Evolutionary conservation across 352 stramenopile species (phyloP).

Genomic region (Phytopythium delawarense): DNA sequence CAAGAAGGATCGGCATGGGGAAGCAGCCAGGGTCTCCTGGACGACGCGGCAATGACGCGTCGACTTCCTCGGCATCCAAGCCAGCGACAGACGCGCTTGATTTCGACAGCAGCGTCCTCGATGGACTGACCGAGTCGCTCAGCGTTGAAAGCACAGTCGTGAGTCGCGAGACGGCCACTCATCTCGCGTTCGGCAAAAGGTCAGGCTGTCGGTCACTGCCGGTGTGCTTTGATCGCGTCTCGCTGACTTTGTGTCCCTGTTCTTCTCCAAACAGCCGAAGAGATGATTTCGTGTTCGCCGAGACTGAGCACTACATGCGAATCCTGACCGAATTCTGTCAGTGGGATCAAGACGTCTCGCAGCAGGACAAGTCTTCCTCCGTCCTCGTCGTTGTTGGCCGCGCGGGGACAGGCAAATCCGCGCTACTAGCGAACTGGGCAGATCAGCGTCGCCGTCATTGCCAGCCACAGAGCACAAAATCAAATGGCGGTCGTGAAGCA

Average conservation of each 20-base stretch:
- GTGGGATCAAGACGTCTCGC: slow-evolving; percentile 20
- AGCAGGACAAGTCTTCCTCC: slow-evolving; percentile 20
- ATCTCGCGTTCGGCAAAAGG: slow-evolving; percentile 69
- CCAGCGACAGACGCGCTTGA: neutral
- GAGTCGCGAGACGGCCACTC: slow-evolving; percentile 66
- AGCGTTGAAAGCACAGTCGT: slow-evolving; percentile 63
- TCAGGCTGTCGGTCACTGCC: slow-evolving; percentile 3
- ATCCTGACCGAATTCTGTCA: slow-evolving; percentile 73
- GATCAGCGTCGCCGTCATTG: slow-evolving; percentile 24
- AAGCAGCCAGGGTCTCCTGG: neutral
- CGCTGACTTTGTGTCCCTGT: neutral
- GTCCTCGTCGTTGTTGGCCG: slow-evolving; percentile 60
- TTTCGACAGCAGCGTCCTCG: slow-evolving; percentile 20
- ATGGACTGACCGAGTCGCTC: slow-evolving; percentile 9
- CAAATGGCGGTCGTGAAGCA: neutral
- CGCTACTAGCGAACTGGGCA: slow-evolving; percentile 74
- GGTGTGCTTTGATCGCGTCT: neutral
- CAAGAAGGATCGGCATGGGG: neutral
- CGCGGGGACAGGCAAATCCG: slow-evolving; percentile 68
- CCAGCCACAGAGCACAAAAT: neutral
- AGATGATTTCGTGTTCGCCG: slow-evolving; percentile 62
- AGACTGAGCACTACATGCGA: slow-evolving; percentile 55
- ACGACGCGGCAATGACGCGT: neutral
- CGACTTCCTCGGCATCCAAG: neutral
- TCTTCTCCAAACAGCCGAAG: slow-evolving; percentile 31